Percentiles rank a stretch among this genome's conserved stretches.
phyloP scores from a whole-genome alignment of 805 yeast genomes.

The Maudiozyma serrabonitensis region DNA sequence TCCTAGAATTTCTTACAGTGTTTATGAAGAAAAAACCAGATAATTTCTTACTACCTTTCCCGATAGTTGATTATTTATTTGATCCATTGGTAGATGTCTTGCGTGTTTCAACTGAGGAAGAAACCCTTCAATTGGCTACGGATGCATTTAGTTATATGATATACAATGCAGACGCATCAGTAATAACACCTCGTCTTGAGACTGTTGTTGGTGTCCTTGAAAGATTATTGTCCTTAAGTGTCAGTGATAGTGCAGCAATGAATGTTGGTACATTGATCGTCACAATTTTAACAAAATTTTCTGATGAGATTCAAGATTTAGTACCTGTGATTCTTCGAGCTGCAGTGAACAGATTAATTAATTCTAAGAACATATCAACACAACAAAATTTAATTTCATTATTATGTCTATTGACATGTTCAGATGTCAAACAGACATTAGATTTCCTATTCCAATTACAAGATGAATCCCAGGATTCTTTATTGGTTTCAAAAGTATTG shows the following conservation, averaged over 20 bases:
- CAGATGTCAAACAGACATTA: conserved; percentile 54
- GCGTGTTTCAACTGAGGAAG: conserved; percentile 52
- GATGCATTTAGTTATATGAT: conserved; percentile 61
- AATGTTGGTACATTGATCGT: conserved; percentile 60
- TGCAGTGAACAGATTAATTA: conserved; percentile 53
- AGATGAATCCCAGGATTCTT: conserved; percentile 19
- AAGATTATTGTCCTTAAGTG: conserved; percentile 56
- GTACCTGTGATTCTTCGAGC: conserved; percentile 58
- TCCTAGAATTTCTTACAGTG: conserved; percentile 24
- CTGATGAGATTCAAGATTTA: conserved; percentile 29
- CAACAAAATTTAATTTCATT: conserved; percentile 70
- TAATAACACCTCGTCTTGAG: conserved; percentile 10
- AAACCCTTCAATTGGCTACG: conserved; percentile 65
- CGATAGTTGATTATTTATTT: conserved; percentile 17
- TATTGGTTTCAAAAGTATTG: conserved; percentile 48
- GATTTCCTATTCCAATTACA: conserved; percentile 43
- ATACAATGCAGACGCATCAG: conserved; percentile 27
- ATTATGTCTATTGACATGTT: conserved; percentile 58
- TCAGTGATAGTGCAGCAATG: conserved; percentile 74
- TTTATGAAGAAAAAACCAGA: conserved; percentile 25
- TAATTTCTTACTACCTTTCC: conserved; percentile 20
- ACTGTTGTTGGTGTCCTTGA: conserved; percentile 43
- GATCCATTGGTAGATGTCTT: conserved; percentile 23
- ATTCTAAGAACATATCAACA: conserved; percentile 61
- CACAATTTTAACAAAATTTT: conserved; percentile 46